phyloP scores from a whole-genome alignment of 169 alveolate genomes.

The Toxoplasma gondii region DNA sequence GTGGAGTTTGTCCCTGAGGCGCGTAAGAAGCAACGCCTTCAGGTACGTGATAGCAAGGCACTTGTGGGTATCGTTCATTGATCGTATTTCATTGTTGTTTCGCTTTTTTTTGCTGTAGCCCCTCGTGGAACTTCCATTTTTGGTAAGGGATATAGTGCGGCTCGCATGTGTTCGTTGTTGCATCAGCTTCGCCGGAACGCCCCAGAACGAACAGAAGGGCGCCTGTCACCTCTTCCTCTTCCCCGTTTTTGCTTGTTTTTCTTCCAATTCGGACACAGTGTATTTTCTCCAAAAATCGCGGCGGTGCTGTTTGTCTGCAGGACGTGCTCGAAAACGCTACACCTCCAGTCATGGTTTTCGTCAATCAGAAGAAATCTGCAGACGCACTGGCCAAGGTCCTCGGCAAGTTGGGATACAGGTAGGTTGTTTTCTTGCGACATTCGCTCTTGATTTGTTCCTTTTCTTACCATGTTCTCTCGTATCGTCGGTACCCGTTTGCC shows the following conservation, averaged over 20 bases:
- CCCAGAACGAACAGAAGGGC: no score
- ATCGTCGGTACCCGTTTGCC: background rate
- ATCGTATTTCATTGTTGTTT: background rate
- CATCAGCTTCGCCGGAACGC: no score
- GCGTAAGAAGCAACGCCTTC: conserved; percentile 80
- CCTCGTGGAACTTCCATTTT: background rate
- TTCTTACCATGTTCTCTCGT: background rate
- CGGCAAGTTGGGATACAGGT: conserved; percentile 81
- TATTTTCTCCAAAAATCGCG: background rate
- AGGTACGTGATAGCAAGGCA: background rate
- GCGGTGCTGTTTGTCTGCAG: background rate
- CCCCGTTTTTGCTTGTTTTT: background rate
- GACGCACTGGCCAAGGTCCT: conserved; percentile 88
- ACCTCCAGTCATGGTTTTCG: conserved; percentile 96
- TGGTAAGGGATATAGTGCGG: background rate
- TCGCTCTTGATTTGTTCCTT: background rate
- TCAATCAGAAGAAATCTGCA: conserved; percentile 92
- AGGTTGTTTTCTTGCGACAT: background rate
- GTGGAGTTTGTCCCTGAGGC: conserved; percentile 91
- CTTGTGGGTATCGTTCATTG: no score
- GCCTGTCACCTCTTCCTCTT: background rate
- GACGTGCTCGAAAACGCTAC: conserved; percentile 72
- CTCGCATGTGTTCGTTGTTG: no score
- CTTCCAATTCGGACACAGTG: no score
- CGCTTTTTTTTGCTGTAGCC: background rate